phyloP scores from a whole-genome alignment of 2,329 filamentous ascomycete genomes.

The Diaporthe citri region DNA sequence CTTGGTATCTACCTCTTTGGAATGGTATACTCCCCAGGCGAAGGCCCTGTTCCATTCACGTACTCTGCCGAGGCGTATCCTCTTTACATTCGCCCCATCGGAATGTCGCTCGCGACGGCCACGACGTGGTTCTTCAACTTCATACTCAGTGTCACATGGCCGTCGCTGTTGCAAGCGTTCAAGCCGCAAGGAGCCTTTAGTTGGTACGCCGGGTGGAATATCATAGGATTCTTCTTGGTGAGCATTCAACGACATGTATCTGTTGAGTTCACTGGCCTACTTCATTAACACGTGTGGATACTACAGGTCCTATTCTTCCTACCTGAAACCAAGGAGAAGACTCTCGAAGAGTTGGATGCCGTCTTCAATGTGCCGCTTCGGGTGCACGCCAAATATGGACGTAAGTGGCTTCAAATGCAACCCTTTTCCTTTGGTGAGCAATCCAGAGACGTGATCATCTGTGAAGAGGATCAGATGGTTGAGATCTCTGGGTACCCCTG shows the following conservation, averaged over 20 bases:
- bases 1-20: constrained; percentile 64
- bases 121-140: constrained; percentile 64
- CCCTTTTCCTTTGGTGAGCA: neutral
- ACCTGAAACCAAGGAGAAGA: constrained; percentile 56
- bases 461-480: neutral
- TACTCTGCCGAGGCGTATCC: constrained; percentile 78
- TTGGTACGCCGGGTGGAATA: constrained; percentile 64
- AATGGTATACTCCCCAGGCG: constrained; percentile 69
- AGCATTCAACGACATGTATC: neutral
- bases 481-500: neutral
- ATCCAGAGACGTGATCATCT: neutral
- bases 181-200: constrained; percentile 61
- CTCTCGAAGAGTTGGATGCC: constrained; percentile 54
- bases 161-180: constrained; percentile 58
- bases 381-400: constrained; percentile 60
- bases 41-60: constrained; percentile 74
- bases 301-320: constrained; percentile 48
- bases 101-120: constrained; percentile 70
- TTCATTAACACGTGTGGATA: neutral
- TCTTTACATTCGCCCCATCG: constrained; percentile 71
- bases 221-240: constrained; percentile 59
- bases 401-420: constrained; percentile 11
- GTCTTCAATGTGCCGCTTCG: constrained; percentile 50
- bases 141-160: constrained; percentile 60
- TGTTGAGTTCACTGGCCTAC: neutral